Percentiles rank a stretch among this genome's conserved stretches.
These are phyloP conservation scores for Dioscorea dumetorum DNA, from an alignment of 106 monocot genomes.

Conservation along the genomic window DNA sequence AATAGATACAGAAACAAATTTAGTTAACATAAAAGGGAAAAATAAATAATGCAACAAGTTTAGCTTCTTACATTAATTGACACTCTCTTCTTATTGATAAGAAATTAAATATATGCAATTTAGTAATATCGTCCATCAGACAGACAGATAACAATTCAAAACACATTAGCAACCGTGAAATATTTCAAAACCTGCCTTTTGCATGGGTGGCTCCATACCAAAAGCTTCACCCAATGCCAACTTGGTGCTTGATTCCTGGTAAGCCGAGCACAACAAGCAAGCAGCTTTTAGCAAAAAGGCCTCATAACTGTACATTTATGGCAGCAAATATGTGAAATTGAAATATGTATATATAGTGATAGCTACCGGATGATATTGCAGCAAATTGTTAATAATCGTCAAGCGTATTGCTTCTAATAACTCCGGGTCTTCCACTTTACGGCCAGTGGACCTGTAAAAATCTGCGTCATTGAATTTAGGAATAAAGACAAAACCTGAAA, in stretches of 20 bases:
- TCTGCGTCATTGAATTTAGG: too few species aligned
- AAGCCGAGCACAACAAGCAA: constrained; percentile 2
- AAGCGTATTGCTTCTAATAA: constrained; percentile 89
- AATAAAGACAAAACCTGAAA: too few species aligned
- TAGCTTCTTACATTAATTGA: too few species aligned
- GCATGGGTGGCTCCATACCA: constrained; percentile 53
- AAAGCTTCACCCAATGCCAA: constrained; percentile 92
- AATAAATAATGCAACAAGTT: not conserved
- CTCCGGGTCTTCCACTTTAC: constrained; percentile 87
- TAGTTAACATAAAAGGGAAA: not conserved
- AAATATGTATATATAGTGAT: not conserved
- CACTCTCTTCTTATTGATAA: too few species aligned
- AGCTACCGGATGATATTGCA: constrained; percentile 86
- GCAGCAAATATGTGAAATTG: not conserved
- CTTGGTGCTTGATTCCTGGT: constrained; percentile 80
- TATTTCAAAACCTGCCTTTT: constrained; percentile 17
- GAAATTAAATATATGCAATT: too few species aligned
- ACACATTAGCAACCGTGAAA: too few species aligned
- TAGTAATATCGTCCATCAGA: too few species aligned
- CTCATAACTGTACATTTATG: too few species aligned
- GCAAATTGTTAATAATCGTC: constrained; percentile 88
- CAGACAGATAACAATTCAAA: too few species aligned
- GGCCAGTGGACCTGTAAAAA: constrained; percentile 67
- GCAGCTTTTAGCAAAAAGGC: not conserved
- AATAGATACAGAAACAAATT: not conserved